phyloP scores from a whole-genome alignment of 1,139 yeast species.

The Dujonia santamariae region DNA sequence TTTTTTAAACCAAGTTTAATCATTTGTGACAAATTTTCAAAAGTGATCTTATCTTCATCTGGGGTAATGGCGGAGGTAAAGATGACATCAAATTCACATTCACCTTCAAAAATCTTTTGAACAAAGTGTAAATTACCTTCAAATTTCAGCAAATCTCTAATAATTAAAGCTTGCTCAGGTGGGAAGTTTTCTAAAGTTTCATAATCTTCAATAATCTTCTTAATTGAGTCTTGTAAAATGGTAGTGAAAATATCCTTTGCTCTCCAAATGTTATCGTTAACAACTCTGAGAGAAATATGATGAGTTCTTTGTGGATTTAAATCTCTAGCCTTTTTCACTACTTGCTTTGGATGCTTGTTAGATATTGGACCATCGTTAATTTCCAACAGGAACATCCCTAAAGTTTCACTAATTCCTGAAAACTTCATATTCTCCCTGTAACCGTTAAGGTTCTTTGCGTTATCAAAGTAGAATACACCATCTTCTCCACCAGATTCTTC shows the following conservation, averaged over 20 bases:
- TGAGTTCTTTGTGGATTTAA: slow-evolving; percentile 57
- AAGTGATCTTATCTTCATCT: slow-evolving; percentile 35
- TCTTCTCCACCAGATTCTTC: slow-evolving; percentile 20
- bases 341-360: slow-evolving; percentile 40
- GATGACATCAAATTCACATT: slow-evolving; percentile 72
- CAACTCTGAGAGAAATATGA: slow-evolving; percentile 67
- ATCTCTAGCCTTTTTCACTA: slow-evolving; percentile 28
- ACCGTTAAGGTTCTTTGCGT: slow-evolving; percentile 22
- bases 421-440: slow-evolving; percentile 38
- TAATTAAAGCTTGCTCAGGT: slow-evolving; percentile 48
- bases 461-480: slow-evolving; percentile 33
- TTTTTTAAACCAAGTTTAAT: slow-evolving; percentile 33
- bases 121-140: slow-evolving; percentile 78
- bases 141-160: slow-evolving; percentile 59
- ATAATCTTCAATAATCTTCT: slow-evolving; percentile 35
- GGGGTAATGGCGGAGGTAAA: slow-evolving; percentile 50
- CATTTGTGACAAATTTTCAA: slow-evolving; percentile 37
- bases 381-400: slow-evolving; percentile 53
- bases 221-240: slow-evolving; percentile 64
- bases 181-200: slow-evolving; percentile 32
- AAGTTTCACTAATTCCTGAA: slow-evolving; percentile 52
- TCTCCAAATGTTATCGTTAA: slow-evolving; percentile 73
- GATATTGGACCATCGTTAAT: slow-evolving; percentile 46
- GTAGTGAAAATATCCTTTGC: slow-evolving; percentile 76
- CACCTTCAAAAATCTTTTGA: slow-evolving; percentile 72